Evolutionary conservation across 805 yeast species (phyloP).

Genomic region (Ogataea glucozyma): DNA sequence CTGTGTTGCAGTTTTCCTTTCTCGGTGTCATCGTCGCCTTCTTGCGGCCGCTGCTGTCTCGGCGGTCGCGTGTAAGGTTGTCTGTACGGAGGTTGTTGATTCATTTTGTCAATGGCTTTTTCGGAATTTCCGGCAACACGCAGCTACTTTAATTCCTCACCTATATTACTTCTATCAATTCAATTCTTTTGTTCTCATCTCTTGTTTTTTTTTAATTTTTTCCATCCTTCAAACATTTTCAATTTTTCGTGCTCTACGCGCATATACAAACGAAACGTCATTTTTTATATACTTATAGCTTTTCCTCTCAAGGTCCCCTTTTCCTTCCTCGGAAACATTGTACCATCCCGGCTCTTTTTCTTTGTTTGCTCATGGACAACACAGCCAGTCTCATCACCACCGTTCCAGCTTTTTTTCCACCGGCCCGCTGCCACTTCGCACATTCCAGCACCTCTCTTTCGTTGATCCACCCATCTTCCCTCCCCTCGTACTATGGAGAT

Average conservation of each 20-base stretch:
- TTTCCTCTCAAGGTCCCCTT: not conserved
- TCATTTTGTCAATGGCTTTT: too few species aligned
- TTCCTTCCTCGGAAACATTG: not conserved
- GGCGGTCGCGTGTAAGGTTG: constrained; percentile 12
- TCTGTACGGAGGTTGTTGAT: constrained; percentile 10
- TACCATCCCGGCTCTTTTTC: not conserved
- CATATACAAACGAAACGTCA: constrained; percentile 4
- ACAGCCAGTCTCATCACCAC: not conserved
- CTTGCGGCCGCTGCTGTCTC: constrained; percentile 8
- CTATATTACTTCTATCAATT: too few species aligned
- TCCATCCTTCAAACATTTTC: too few species aligned
- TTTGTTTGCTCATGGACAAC: not conserved
- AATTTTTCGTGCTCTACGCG: too few species aligned
- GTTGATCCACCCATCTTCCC: not conserved
- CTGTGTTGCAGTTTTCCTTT: constrained; percentile 41
- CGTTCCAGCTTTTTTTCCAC: too few species aligned
- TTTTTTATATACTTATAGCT: constrained; percentile 1
- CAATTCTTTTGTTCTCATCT: not conserved
- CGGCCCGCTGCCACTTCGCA: too few species aligned
- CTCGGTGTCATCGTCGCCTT: constrained; percentile 19
- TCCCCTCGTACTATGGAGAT: constrained; percentile 1
- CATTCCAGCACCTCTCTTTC: too few species aligned
- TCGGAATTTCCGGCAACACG: too few species aligned
- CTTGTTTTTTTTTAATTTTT: not conserved
- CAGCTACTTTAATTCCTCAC: too few species aligned